A percentile compares a stretch with the other conserved stretches of the same genome.
Conservation (phyloP, 148 eudicot species). For the Camellia sinensis region DNA sequence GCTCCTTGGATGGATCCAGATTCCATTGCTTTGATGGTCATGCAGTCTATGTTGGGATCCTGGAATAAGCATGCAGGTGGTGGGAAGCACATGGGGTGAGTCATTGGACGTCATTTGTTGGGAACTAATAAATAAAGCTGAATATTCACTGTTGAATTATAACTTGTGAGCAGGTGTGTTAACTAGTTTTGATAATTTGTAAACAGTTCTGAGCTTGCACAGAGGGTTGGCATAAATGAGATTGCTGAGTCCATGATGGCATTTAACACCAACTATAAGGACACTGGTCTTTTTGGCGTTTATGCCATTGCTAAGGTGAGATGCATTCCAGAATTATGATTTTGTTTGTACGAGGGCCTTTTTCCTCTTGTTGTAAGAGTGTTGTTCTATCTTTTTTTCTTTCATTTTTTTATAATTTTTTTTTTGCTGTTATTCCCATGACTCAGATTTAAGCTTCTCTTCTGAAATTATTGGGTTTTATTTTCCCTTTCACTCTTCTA, state of each 20-base stretch:
- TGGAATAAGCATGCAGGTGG: too few relatives aligned
- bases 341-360: neutral
- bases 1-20: too few relatives aligned
- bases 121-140: neutral
- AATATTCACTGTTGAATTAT: neutral
- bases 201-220: slow-evolving; percentile 78
- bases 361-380: neutral
- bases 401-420: too few relatives aligned
- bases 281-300: too few relatives aligned
- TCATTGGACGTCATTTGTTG: neutral
- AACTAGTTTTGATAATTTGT: slow-evolving; percentile 15
- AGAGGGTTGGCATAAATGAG: too few relatives aligned
- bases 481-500: too few relatives aligned
- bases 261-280: too few relatives aligned
- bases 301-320: slow-evolving; percentile 85
- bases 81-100: too few relatives aligned
- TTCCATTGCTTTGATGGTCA: too few relatives aligned
- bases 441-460: too few relatives aligned
- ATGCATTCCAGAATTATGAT: neutral
- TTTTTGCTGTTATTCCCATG: neutral
- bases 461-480: neutral
- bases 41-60: too few relatives aligned
- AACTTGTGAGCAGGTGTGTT: slow-evolving; percentile 5
- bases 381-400: neutral
- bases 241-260: too few relatives aligned